These are phyloP conservation scores for Solanum stenotomum DNA, from an alignment of 257 asterid genomes.

Conservation along the genomic window DNA sequence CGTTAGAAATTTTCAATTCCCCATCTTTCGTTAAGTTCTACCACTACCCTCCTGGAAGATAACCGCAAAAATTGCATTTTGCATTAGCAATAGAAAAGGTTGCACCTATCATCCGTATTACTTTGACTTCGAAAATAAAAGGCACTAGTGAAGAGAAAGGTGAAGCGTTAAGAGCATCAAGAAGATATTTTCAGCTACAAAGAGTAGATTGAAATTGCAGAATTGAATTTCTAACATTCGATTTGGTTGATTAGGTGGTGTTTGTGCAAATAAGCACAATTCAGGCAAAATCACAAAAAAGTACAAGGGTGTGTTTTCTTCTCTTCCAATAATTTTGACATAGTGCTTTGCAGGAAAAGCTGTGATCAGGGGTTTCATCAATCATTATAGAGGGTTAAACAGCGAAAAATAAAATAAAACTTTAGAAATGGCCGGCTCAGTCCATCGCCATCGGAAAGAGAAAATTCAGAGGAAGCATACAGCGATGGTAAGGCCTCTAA, in stretches of 20 bases:
- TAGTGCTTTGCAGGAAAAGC: background rate
- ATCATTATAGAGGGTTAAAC: background rate
- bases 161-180: background rate
- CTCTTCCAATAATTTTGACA: background rate
- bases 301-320: background rate
- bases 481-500: slow-evolving; percentile 89
- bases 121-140: background rate
- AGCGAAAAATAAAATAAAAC: background rate
- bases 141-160: background rate
- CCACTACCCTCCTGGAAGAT: background rate
- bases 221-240: background rate
- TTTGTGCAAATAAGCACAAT: background rate
- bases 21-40: background rate
- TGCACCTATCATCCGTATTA: background rate
- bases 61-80: background rate
- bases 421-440: background rate
- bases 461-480: slow-evolving; percentile 19
- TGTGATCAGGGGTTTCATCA: background rate
- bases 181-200: background rate
- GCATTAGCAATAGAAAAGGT: background rate
- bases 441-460: background rate
- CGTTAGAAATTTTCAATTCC: background rate
- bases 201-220: background rate
- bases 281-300: background rate
- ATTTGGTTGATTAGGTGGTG: background rate